Evolutionary conservation across 2,329 filamentous ascomycete genomes (phyloP).

Genomic region (Pyricularia sp.): DNA sequence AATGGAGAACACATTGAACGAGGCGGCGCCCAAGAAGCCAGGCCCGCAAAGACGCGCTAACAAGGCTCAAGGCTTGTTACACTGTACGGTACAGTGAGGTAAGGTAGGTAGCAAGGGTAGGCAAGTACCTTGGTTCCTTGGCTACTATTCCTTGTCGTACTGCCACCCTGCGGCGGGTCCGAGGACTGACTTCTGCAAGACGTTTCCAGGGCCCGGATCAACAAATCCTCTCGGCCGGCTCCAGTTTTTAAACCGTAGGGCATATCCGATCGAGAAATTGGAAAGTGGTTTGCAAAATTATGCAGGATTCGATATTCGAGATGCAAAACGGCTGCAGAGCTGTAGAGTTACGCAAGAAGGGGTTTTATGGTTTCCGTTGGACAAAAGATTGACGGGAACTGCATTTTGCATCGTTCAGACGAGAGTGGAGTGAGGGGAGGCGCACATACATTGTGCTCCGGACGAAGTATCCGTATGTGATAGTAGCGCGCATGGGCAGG

Average conservation of each 20-base stretch:
- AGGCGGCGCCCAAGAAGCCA: background rate
- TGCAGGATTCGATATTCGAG: background rate
- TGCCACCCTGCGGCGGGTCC: background rate
- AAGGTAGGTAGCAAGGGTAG: background rate
- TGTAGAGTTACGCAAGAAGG: background rate
- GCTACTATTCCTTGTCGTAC: background rate
- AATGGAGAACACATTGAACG: slow-evolving; percentile 1
- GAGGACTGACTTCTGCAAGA: background rate
- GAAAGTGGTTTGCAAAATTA: background rate
- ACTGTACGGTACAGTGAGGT: background rate
- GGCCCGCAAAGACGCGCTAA: background rate
- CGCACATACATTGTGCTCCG: background rate
- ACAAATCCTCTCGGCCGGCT: background rate
- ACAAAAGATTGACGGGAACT: background rate
- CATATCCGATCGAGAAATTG: background rate
- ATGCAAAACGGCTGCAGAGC: background rate
- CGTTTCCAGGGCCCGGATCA: background rate
- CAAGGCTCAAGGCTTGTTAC: background rate
- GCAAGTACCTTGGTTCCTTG: background rate
- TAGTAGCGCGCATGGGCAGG: slow-evolving; percentile 1
- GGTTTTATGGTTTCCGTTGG: background rate
- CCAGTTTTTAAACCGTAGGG: background rate
- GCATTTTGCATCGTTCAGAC: background rate
- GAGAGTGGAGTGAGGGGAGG: background rate
- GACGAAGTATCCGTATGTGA: background rate